These are phyloP conservation scores for Diutina siamensis DNA, from an alignment of 1,139 yeast species.

Conservation along the genomic window DNA sequence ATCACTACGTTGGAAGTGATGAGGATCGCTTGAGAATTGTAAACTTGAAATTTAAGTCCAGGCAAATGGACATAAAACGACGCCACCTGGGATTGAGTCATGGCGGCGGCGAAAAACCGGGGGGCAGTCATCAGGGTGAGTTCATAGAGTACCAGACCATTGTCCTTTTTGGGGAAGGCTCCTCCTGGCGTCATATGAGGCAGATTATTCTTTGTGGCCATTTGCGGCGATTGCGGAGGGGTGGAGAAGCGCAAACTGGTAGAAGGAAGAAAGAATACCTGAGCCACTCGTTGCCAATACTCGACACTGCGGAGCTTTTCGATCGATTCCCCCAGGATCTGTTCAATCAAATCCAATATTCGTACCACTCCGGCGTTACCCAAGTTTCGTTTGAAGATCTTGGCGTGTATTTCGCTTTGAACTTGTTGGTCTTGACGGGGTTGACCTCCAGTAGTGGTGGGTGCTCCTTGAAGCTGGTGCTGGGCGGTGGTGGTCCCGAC, in stretches of 20 bases:
- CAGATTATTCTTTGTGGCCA: not conserved
- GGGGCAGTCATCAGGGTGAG: constrained; percentile 59
- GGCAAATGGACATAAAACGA: constrained; percentile 50
- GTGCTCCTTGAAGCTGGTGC: not conserved
- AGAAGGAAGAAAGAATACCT: constrained; percentile 23
- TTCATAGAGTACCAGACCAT: constrained; percentile 35
- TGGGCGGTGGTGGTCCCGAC: not conserved
- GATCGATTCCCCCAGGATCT: constrained; percentile 14
- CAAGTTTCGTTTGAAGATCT: constrained; percentile 27
- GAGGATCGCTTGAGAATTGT: constrained; percentile 54
- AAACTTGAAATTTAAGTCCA: constrained; percentile 53
- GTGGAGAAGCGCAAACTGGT: constrained; percentile 19
- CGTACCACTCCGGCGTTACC: constrained; percentile 37
- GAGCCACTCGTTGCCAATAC: constrained; percentile 30
- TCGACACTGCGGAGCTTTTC: constrained; percentile 20
- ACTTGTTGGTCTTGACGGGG: not conserved
- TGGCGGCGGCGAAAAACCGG: constrained; percentile 43
- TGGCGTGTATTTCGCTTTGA: constrained; percentile 15
- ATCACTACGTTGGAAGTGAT: constrained; percentile 47
- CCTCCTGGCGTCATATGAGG: not conserved
- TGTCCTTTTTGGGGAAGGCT: not conserved
- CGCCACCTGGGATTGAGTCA: constrained; percentile 31
- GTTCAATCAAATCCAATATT: constrained; percentile 13
- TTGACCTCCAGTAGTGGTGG: not conserved
- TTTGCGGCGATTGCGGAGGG: constrained; percentile 10